These are phyloP conservation scores for Penicillium psychrosexuale DNA, from an alignment of 2,329 filamentous ascomycete species.

Conservation along the genomic window DNA sequence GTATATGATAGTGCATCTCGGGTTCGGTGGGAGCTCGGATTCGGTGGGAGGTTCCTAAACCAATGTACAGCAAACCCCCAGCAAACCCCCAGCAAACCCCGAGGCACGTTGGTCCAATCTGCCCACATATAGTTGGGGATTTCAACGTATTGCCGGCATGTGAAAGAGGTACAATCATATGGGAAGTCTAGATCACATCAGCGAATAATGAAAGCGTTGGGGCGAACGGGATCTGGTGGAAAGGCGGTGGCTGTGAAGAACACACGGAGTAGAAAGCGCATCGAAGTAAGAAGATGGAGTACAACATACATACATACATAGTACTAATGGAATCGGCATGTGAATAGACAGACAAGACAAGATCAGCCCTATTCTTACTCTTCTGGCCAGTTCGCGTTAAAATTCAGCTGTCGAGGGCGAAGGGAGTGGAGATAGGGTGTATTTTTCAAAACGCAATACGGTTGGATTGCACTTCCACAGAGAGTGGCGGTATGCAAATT, in stretches of 20 bases:
- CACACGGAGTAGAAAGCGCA: too few relatives aligned
- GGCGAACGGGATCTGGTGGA: not conserved
- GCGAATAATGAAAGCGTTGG: constrained; percentile 2
- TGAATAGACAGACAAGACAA: not conserved
- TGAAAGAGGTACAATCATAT: constrained; percentile 3
- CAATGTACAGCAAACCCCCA: not conserved
- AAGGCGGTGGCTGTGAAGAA: not conserved
- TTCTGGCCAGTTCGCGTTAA: not conserved
- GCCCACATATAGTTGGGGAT: constrained; percentile 3
- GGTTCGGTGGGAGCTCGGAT: not conserved
- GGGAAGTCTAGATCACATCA: not conserved
- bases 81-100: constrained; percentile 6
- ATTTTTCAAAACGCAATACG: constrained; percentile 2
- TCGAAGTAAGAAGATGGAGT: too few relatives aligned
- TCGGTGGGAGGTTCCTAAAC: not conserved
- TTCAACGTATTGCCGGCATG: constrained; percentile 13
- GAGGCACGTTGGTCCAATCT: constrained; percentile 17
- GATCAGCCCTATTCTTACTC: constrained; percentile 1
- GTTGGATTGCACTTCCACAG: not conserved
- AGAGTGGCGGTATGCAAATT: constrained; percentile 16
- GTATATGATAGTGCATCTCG: not conserved
- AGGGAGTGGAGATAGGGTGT: not conserved
- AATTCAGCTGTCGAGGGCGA: not conserved
- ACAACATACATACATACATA: too few relatives aligned
- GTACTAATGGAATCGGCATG: not conserved